Evolutionary conservation across 2,329 filamentous ascomycete species (phyloP).

Genomic region (Aspergillus sp.): DNA sequence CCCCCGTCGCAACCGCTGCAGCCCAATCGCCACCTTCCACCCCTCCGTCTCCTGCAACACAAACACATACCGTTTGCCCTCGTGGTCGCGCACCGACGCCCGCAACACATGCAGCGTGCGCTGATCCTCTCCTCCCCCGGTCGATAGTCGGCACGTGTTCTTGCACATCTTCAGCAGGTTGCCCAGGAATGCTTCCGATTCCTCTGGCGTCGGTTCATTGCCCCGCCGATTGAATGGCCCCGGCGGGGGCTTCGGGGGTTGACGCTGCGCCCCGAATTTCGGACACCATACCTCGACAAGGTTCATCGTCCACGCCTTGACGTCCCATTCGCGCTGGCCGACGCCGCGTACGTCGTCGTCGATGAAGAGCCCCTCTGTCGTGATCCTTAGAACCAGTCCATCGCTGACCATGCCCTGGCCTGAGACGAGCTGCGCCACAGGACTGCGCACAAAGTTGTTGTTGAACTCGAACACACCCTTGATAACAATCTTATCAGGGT

Average conservation of each 20-base stretch:
- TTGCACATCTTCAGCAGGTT: slow-evolving; percentile 67
- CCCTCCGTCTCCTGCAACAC: slow-evolving; percentile 60
- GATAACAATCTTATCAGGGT: slow-evolving; percentile 95
- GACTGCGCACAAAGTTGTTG: slow-evolving; percentile 84
- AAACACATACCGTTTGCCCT: slow-evolving; percentile 64
- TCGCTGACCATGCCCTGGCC: slow-evolving; percentile 86
- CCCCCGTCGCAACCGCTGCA: slow-evolving; percentile 59
- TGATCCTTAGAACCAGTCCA: slow-evolving; percentile 86
- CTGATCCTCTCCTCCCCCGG: slow-evolving; percentile 32
- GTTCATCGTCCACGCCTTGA: slow-evolving; percentile 97
- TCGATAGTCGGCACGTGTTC: slow-evolving; percentile 59
- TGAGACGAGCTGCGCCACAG: slow-evolving; percentile 84
- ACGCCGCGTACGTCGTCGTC: slow-evolving; percentile 92
- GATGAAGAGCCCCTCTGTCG: slow-evolving; percentile 92
- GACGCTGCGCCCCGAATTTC: slow-evolving; percentile 53
- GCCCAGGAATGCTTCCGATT: slow-evolving; percentile 65
- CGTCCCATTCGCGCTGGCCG: slow-evolving; percentile 96
- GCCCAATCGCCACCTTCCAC: slow-evolving; percentile 63
- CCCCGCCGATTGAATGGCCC: slow-evolving; percentile 49
- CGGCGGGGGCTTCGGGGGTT: slow-evolving; percentile 32
- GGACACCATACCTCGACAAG: slow-evolving; percentile 83
- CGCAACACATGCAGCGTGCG: slow-evolving; percentile 58
- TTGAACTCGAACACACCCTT: slow-evolving; percentile 91
- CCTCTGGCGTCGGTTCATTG: slow-evolving; percentile 61
- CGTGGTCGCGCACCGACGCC: slow-evolving; percentile 59